Percentiles rank a stretch among this genome's conserved stretches.
Conservation (phyloP, 306 rosid genomes). For the cucumber (Cucumis sativus) region DNA sequence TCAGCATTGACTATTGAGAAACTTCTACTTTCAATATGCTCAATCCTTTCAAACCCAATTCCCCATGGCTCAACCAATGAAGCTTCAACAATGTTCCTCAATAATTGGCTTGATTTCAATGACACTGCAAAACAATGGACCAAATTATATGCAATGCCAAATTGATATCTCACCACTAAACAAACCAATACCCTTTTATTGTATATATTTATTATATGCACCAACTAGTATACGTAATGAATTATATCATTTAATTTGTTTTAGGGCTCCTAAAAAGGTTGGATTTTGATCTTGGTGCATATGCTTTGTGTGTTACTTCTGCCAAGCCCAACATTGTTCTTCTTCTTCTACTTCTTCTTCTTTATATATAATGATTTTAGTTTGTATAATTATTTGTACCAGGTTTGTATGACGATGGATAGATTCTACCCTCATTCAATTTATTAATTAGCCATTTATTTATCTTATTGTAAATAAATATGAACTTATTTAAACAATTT, state of each 20-base stretch:
- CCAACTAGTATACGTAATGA: not conserved
- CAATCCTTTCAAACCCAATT: conserved; percentile 21
- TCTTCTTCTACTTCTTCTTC: no score
- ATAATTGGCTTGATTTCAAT: not conserved
- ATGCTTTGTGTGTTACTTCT: not conserved
- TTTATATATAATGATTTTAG: not conserved
- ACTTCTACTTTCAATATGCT: conserved; percentile 22
- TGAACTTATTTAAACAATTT: no score
- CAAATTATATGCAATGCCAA: conserved; percentile 2
- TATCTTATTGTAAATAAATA: no score
- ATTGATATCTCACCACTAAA: not conserved
- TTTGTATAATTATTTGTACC: not conserved
- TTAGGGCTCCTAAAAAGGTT: not conserved
- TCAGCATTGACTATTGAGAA: conserved; percentile 23
- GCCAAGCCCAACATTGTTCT: not conserved
- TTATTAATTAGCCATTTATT: no score
- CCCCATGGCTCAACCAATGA: conserved; percentile 5
- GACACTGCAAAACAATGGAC: conserved; percentile 26
- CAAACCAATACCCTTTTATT: not conserved
- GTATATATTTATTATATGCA: not conserved
- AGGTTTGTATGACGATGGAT: no score
- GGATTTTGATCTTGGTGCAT: not conserved
- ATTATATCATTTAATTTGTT: not conserved
- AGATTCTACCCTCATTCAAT: no score
- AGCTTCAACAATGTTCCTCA: conserved; percentile 1